Base-by-base conservation (phyloP, 805 yeast species). In the Ogataea salicorniae region DNA sequence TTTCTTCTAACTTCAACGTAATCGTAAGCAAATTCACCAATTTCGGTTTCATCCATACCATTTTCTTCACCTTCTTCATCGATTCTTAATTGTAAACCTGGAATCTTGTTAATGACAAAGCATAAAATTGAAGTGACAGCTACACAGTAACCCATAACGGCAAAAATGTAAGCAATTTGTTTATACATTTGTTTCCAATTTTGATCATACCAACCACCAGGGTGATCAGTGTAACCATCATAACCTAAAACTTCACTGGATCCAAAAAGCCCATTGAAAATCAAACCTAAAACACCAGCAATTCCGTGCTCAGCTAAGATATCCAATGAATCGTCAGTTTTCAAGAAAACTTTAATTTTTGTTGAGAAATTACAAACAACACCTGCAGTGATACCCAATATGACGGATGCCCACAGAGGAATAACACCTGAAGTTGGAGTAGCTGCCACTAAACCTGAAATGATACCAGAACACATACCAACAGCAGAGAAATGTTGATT, bases 1-100 rank as follows among this genome's bases (percentile, higher is more conserved):
- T 91, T 96, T 65, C 98, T 80, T 68, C 98, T 81, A 14, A 92
- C 95, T 72, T 92, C 99, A 48, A 92, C 97, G 63, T 90, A 92
- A 68, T 92, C 98, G 66, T 92, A 92, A n/a, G 98, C 98, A 69
- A 91, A 92, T 69, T 92, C 99, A 44, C 98, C 99, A 57, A 92
- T 87, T 70, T 92, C 97, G 69, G 89, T 96, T 66, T 91, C 97
- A 66, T 92, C 99, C 71, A 91, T 79, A 48, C 99, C 99, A 33
- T 74, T 73, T 53, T 84, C 87, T 67, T 92, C 99, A 20, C 84
- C 96, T 34, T 84, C 83, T 65, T 87, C 95, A 52, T 80, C 75
- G 5, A 89, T 89, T 62, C 97, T 78, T 59, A 94, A 72, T 44
- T 83, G 75, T 58, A 88, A 76, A 15, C 90, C 91, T 6, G 98